These are phyloP conservation scores for Xylaria sp. DNA, from an alignment of 2,329 filamentous ascomycete genomes.

Conservation along the genomic window DNA sequence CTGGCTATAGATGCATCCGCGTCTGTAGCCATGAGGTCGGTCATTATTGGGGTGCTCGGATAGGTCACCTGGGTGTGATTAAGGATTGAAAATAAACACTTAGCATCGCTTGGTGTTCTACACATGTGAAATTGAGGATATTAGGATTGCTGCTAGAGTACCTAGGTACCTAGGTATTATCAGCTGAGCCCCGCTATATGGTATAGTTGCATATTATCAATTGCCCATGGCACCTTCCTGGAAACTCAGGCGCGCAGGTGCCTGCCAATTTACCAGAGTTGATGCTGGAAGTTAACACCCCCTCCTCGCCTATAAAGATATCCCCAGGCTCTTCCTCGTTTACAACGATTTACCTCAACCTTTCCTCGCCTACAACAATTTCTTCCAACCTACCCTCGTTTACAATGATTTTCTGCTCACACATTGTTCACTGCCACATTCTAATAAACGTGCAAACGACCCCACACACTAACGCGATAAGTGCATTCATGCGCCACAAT, in stretches of 20 bases:
- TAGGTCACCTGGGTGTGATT: not conserved
- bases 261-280: too few relatives aligned
- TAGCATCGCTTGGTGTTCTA: conserved; percentile 2
- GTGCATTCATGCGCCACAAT: conserved; percentile 14
- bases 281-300: too few relatives aligned
- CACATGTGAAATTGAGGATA: conserved; percentile 25
- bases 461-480: conserved; percentile 7
- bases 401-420: not conserved
- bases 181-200: conserved; percentile 20
- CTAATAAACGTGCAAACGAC: not conserved
- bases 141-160: not conserved
- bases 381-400: not conserved
- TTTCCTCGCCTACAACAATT: not conserved
- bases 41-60: conserved; percentile 16
- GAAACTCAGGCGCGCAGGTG: not conserved
- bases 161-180: not conserved
- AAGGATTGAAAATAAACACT: too few relatives aligned
- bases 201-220: conserved; percentile 16
- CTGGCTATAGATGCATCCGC: conserved; percentile 13
- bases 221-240: not conserved
- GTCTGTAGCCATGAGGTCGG: conserved; percentile 22
- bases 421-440: not conserved
- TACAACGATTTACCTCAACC: not conserved
- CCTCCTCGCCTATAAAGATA: not conserved
- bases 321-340: not conserved